Conservation (phyloP, 2,329 filamentous ascomycete genomes). For the Cylindrodendrum hubeiense region DNA sequence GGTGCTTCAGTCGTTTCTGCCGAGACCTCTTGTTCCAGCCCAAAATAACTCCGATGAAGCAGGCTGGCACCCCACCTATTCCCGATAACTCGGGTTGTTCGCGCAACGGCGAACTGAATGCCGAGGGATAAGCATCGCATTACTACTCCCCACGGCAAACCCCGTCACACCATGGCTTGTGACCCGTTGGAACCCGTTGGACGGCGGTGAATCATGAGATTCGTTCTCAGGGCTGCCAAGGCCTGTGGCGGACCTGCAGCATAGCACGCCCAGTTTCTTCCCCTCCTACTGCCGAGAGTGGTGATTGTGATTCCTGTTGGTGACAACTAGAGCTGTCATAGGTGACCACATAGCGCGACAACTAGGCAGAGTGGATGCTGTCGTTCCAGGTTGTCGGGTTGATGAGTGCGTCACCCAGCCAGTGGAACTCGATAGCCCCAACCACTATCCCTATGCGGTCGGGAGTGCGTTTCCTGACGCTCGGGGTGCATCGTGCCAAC, state of each 20-base stretch:
- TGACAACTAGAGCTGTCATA: not conserved
- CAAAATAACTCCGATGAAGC: not conserved
- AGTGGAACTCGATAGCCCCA: not conserved
- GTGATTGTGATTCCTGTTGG: constrained; percentile 26
- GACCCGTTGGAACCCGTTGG: too few relatives aligned
- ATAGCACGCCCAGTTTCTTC: not conserved
- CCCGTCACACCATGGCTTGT: not conserved
- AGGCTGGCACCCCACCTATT: not conserved
- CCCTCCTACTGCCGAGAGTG: not conserved
- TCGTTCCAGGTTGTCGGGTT: not conserved
- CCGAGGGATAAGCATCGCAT: not conserved
- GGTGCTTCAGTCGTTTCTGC: not conserved
- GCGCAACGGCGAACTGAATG: not conserved
- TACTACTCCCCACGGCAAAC: not conserved
- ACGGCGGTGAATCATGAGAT: not conserved
- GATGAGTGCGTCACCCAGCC: not conserved
- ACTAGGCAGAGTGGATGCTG: not conserved
- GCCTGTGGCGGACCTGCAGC: not conserved
- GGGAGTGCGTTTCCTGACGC: not conserved
- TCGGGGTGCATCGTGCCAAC: not conserved
- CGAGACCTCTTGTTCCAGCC: not conserved
- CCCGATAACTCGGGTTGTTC: constrained; percentile 21
- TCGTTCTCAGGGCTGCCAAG: not conserved
- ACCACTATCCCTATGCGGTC: constrained; percentile 1
- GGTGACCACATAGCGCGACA: constrained; percentile 3